Percentiles rank a stretch among this genome's conserved stretches.
phyloP scores from a whole-genome alignment of 768 basidiomycete genomes.

The Agrocybe chaxingu region DNA sequence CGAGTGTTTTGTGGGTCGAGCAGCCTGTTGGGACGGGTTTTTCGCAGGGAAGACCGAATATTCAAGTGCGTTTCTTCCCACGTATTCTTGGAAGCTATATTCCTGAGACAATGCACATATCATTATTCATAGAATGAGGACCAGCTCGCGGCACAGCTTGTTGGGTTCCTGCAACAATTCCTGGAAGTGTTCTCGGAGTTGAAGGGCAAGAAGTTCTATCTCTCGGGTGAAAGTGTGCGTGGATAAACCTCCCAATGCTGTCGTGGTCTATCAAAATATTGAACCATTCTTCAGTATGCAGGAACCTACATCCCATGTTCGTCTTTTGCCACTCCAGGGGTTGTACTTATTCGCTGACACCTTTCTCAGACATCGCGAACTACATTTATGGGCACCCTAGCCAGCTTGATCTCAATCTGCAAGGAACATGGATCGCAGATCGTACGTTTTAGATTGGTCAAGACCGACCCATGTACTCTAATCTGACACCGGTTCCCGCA shows the following conservation, averaged over 20 bases:
- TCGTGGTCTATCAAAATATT: background rate
- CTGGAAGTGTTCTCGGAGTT: slow-evolving; percentile 71
- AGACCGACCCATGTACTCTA: background rate
- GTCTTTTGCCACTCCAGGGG: slow-evolving; percentile 17
- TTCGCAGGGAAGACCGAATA: slow-evolving; percentile 66
- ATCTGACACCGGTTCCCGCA: slow-evolving; percentile 16
- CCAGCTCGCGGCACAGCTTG: slow-evolving; percentile 43
- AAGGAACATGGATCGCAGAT: slow-evolving; percentile 72
- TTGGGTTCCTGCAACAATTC: slow-evolving; percentile 73
- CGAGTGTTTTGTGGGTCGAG: slow-evolving; percentile 71
- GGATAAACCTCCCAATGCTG: background rate
- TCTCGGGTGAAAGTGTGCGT: slow-evolving; percentile 75
- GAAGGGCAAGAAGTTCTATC: slow-evolving; percentile 67
- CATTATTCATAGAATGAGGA: slow-evolving; percentile 37
- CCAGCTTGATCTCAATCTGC: slow-evolving; percentile 51
- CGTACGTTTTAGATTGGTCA: slow-evolving; percentile 39
- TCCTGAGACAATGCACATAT: background rate
- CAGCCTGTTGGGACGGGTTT: slow-evolving; percentile 82
- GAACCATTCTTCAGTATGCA: slow-evolving; percentile 49
- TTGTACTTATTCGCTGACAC: background rate
- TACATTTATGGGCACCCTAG: slow-evolving; percentile 61
- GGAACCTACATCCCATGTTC: slow-evolving; percentile 59
- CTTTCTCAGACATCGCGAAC: slow-evolving; percentile 62
- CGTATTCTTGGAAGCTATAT: background rate
- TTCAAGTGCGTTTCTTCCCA: slow-evolving; percentile 37